A percentile compares a stretch with the other conserved stretches of the same genome.
Evolutionary conservation across 2,329 filamentous ascomycete genomes (phyloP).

Genomic region (Colletotrichum sp.): DNA sequence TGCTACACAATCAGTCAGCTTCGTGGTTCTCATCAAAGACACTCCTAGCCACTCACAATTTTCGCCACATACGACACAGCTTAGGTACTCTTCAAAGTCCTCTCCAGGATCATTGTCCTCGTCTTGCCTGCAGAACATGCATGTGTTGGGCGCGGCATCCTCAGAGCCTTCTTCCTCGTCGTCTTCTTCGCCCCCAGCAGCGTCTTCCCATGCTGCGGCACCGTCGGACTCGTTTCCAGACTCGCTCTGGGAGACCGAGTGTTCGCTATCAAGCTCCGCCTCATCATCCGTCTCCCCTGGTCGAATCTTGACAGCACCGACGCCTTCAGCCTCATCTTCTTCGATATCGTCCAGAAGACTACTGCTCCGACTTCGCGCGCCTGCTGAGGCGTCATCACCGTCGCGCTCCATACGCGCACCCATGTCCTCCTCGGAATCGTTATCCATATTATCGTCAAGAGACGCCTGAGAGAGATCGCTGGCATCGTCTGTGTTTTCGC

Average conservation of each 20-base stretch:
- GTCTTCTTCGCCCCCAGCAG: conserved; percentile 54
- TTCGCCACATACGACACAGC: conserved; percentile 79
- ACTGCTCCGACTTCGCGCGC: conserved; percentile 1
- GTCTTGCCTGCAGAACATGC: conserved; percentile 81
- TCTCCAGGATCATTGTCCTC: conserved; percentile 84
- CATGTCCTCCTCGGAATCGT: conserved; percentile 40
- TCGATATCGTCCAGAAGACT: conserved; percentile 23
- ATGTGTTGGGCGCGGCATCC: conserved; percentile 47
- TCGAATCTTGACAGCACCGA: conserved; percentile 62
- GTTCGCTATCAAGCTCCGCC: conserved; percentile 44
- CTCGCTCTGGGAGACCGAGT: conserved; percentile 50
- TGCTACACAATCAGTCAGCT: conserved; percentile 65
- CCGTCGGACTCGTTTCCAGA: conserved; percentile 60
- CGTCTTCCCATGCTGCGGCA: conserved; percentile 65
- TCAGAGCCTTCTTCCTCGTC: conserved; percentile 64
- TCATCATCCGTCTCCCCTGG: conserved; percentile 55
- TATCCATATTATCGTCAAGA: conserved; percentile 42
- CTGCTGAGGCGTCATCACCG: conserved; percentile 25
- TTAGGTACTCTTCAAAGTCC: conserved; percentile 79
- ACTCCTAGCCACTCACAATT: conserved; percentile 68
- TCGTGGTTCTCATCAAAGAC: neutral
- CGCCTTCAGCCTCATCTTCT: conserved; percentile 52
- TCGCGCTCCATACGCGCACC: conserved; percentile 33
- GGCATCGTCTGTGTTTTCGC: conserved; percentile 24
- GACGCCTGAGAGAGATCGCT: conserved; percentile 38